Conservation (phyloP, 768 basidiomycete genomes). For the Boletus edulis region DNA sequence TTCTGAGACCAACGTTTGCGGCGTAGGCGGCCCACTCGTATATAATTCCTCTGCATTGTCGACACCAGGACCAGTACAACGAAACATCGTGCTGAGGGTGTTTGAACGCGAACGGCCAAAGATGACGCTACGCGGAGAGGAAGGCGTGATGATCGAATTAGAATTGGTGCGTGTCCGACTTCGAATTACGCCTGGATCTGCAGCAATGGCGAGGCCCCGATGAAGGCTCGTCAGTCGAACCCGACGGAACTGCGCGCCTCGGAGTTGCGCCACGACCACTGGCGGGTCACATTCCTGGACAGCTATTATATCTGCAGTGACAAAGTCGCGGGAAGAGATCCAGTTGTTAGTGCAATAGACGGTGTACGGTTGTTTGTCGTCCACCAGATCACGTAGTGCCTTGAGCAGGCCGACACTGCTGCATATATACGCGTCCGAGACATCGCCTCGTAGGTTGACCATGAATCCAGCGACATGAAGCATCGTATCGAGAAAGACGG, state of each 20-base stretch:
- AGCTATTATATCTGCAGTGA: slow-evolving; percentile 52
- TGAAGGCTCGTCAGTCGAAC: slow-evolving; percentile 51
- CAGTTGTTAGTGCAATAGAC: slow-evolving; percentile 50
- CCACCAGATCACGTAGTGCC: slow-evolving; percentile 42
- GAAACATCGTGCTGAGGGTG: slow-evolving; percentile 17
- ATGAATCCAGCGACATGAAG: slow-evolving; percentile 72
- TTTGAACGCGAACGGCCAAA: slow-evolving; percentile 28
- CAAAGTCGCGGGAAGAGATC: slow-evolving; percentile 42
- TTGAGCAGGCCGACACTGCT: slow-evolving; percentile 48
- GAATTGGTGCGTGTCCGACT: slow-evolving; percentile 26
- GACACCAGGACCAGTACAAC: not conserved
- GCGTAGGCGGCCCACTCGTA: slow-evolving; percentile 30
- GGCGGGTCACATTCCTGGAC: slow-evolving; percentile 37
- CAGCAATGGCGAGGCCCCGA: slow-evolving; percentile 40
- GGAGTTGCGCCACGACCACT: slow-evolving; percentile 52
- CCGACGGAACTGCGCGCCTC: slow-evolving; percentile 58
- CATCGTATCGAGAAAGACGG: slow-evolving; percentile 64
- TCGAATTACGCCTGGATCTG: slow-evolving; percentile 10
- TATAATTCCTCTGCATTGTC: slow-evolving; percentile 1
- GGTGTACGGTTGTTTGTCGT: slow-evolving; percentile 41
- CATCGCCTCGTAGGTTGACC: slow-evolving; percentile 52
- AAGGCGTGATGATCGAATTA: slow-evolving; percentile 25
- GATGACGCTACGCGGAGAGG: slow-evolving; percentile 28
- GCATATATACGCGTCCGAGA: slow-evolving; percentile 64
- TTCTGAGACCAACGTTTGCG: slow-evolving; percentile 41